Evolutionary conservation across 2,329 filamentous ascomycete species (phyloP).

Genomic region (Fusarium sp.): DNA sequence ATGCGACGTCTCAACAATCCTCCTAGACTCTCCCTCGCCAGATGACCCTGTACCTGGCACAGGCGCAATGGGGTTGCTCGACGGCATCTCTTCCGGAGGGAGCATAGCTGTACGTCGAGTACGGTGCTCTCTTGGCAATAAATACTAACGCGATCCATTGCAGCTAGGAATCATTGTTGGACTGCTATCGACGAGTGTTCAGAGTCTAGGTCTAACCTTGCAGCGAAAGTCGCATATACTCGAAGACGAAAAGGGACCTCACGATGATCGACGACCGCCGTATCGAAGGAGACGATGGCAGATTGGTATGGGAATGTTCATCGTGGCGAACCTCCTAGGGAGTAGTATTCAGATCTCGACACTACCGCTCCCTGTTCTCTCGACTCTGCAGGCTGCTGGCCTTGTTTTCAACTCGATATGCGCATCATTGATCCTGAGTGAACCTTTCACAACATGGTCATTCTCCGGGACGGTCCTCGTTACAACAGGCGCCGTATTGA

Average conservation of each 20-base stretch:
- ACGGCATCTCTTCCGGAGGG: slow-evolving; percentile 79
- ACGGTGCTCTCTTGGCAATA: background rate
- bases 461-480: slow-evolving; percentile 89
- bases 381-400: slow-evolving; percentile 92
- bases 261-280: slow-evolving; percentile 82
- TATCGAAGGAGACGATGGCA: slow-evolving; percentile 95
- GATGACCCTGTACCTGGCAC: slow-evolving; percentile 56
- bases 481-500: slow-evolving; percentile 85
- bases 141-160: slow-evolving; percentile 35
- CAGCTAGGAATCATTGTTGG: slow-evolving; percentile 94
- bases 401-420: slow-evolving; percentile 99
- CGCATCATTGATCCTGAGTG: slow-evolving; percentile 88
- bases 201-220: slow-evolving; percentile 92
- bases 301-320: slow-evolving; percentile 96
- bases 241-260: slow-evolving; percentile 89
- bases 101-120: slow-evolving; percentile 73
- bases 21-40: slow-evolving; percentile 48
- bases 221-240: slow-evolving; percentile 98
- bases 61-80: slow-evolving; percentile 73
- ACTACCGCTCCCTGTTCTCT: slow-evolving; percentile 90
- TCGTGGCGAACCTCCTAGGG: slow-evolving; percentile 91
- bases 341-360: slow-evolving; percentile 98
- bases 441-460: slow-evolving; percentile 96
- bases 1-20: slow-evolving; percentile 40
- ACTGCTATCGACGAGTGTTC: slow-evolving; percentile 90